phyloP scores from a whole-genome alignment of 345 rosid species.

The Salix exigua region DNA sequence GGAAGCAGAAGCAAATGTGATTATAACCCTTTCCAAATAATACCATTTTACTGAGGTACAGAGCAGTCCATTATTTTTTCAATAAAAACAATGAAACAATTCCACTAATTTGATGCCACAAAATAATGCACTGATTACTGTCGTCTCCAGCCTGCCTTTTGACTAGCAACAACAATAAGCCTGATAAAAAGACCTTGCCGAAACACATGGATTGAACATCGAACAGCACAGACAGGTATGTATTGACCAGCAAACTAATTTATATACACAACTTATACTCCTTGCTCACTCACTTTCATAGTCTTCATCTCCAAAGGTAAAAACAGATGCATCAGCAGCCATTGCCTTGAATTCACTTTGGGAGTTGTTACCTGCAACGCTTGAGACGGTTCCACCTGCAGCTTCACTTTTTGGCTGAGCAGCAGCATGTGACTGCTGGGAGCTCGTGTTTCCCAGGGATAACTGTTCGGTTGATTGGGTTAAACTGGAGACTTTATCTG shows the following conservation, averaged over 20 bases:
- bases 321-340: constrained; percentile 89
- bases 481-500: constrained; percentile 42
- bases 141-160: not conserved
- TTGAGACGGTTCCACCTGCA: constrained; percentile 24
- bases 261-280: constrained; percentile 9
- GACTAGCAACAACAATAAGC: not conserved
- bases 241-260: constrained; percentile 5
- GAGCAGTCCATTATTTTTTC: not conserved
- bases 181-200: not conserved
- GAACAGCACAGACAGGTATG: not conserved
- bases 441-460: constrained; percentile 30
- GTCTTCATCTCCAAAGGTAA: constrained; percentile 83
- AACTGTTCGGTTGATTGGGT: constrained; percentile 44
- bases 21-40: not conserved
- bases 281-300: constrained; percentile 56
- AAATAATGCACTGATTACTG: constrained; percentile 13
- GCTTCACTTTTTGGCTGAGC: constrained; percentile 19
- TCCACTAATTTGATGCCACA: constrained; percentile 8
- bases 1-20: not conserved
- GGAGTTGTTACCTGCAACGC: constrained; percentile 12
- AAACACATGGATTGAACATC: not conserved
- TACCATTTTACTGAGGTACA: not conserved
- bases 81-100: constrained; percentile 10
- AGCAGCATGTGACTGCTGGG: constrained; percentile 1
- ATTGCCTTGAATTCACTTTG: constrained; percentile 68